Percentiles rank a stretch among this genome's conserved stretches.
phyloP scores from a whole-genome alignment of 768 basidiomycete species.

The Exidia glandulosa region DNA sequence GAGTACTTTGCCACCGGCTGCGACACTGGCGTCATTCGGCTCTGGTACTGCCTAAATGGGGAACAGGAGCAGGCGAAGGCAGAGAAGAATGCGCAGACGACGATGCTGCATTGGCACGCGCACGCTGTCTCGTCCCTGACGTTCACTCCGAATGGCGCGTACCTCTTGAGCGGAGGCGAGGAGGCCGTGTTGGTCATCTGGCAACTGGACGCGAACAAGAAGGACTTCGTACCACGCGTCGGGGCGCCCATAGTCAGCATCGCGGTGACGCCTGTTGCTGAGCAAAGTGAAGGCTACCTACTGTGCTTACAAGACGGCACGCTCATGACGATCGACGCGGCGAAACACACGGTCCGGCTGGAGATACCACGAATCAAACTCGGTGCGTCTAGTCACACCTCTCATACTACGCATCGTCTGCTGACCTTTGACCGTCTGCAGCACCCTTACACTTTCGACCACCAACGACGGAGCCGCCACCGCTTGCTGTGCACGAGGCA shows the following conservation, averaged over 20 bases:
- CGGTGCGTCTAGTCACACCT: conserved; percentile 32
- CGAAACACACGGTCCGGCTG: conserved; percentile 59
- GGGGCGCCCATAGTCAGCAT: conserved; percentile 77
- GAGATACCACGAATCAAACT: conserved; percentile 69
- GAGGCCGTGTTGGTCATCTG: conserved; percentile 95
- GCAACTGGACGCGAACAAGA: conserved; percentile 82
- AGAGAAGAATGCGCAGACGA: conserved; percentile 75
- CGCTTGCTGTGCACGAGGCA: conserved; percentile 63
- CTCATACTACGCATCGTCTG: conserved; percentile 3
- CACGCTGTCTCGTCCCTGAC: conserved; percentile 80
- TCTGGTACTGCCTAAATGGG: conserved; percentile 86
- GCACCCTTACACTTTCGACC: neutral
- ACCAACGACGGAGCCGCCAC: conserved; percentile 34
- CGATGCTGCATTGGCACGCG: conserved; percentile 91
- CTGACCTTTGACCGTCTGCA: neutral
- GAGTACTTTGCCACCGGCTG: conserved; percentile 97
- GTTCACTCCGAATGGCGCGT: conserved; percentile 86
- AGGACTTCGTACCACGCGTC: conserved; percentile 86
- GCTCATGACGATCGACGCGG: conserved; percentile 61
- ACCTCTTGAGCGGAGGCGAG: conserved; percentile 88
- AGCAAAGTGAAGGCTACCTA: conserved; percentile 72
- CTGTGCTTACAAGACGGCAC: conserved; percentile 75
- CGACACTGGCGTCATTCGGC: conserved; percentile 64
- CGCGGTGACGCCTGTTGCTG: conserved; percentile 36
- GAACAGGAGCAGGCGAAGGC: conserved; percentile 25